Percentiles rank a stretch among this genome's conserved stretches.
These are phyloP conservation scores for Lactuca saligna DNA, from an alignment of 129 eudicot genomes.

Conservation along the genomic window DNA sequence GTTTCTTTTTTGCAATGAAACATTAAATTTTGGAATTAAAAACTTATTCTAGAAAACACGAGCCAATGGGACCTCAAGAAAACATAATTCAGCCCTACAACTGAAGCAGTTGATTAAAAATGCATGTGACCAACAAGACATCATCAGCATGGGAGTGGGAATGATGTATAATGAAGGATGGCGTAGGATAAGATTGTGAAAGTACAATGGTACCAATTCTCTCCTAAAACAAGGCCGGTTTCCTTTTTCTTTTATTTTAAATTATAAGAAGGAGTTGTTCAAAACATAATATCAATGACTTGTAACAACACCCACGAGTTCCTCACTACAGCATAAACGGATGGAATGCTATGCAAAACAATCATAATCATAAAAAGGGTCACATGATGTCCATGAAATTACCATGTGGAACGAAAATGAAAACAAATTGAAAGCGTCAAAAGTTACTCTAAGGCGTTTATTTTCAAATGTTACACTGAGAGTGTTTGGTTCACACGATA, in stretches of 20 bases:
- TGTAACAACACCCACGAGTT: neutral
- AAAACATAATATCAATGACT: neutral
- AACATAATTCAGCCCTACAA: constrained; percentile 26
- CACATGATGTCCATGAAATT: too few species aligned
- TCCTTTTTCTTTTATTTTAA: neutral
- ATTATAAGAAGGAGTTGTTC: neutral
- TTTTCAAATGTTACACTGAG: too few species aligned
- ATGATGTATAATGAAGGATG: constrained; percentile 26
- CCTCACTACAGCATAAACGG: neutral
- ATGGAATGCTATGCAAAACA: too few species aligned
- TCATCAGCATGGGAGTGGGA: constrained; percentile 24
- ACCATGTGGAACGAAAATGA: too few species aligned
- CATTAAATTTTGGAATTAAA: neutral
- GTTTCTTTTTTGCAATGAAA: neutral
- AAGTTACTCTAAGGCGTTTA: too few species aligned
- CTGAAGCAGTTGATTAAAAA: constrained; percentile 26
- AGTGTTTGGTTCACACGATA: too few species aligned
- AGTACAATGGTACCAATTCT: constrained; percentile 18
- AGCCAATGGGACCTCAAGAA: constrained; percentile 24
- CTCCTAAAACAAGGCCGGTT: neutral
- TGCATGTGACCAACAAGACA: constrained; percentile 32
- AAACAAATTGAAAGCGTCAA: too few species aligned
- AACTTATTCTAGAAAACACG: constrained; percentile 6
- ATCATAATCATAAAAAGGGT: too few species aligned
- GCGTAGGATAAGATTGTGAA: constrained; percentile 28